A percentile compares a stretch with the other conserved stretches of the same genome.
These are phyloP conservation scores for Plasmopara muralis DNA, from an alignment of 352 stramenopile species.

Conservation along the genomic window DNA sequence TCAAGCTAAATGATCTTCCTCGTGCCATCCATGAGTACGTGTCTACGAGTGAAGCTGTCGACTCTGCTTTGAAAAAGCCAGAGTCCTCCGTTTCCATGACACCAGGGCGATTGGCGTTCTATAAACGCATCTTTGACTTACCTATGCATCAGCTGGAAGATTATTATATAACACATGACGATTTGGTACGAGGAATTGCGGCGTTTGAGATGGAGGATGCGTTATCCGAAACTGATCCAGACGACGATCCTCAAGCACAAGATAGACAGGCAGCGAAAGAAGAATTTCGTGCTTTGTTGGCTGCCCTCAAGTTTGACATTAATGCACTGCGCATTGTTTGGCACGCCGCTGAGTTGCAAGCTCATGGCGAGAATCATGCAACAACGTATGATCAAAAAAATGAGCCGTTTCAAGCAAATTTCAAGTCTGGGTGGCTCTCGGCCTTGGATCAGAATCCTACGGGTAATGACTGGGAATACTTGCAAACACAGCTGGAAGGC, in stretches of 20 bases:
- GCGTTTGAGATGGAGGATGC: slow-evolving; percentile 25
- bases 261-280: slow-evolving; percentile 19
- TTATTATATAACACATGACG: slow-evolving; percentile 50
- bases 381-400: no score
- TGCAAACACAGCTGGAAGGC: slow-evolving; percentile 32
- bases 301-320: slow-evolving; percentile 42
- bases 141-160: slow-evolving; percentile 23
- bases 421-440: slow-evolving; percentile 54
- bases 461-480: slow-evolving; percentile 47
- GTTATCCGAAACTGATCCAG: slow-evolving; percentile 13
- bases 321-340: slow-evolving; percentile 52
- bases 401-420: no score
- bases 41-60: slow-evolving; percentile 13
- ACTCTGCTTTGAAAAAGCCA: background rate
- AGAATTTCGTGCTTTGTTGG: slow-evolving; percentile 43
- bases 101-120: slow-evolving; percentile 24
- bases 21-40: slow-evolving; percentile 39
- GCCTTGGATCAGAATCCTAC: slow-evolving; percentile 66
- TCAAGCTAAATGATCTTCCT: slow-evolving; percentile 47
- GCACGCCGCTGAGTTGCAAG: slow-evolving; percentile 62
- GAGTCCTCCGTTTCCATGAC: slow-evolving; percentile 11
- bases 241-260: background rate
- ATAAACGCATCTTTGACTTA: slow-evolving; percentile 45
- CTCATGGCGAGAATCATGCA: slow-evolving; percentile 20
- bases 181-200: slow-evolving; percentile 53